Evolutionary conservation across 495 filamentous ascomycete genomes (phyloP).

Genomic region (Talaromyces nanjingensis): DNA sequence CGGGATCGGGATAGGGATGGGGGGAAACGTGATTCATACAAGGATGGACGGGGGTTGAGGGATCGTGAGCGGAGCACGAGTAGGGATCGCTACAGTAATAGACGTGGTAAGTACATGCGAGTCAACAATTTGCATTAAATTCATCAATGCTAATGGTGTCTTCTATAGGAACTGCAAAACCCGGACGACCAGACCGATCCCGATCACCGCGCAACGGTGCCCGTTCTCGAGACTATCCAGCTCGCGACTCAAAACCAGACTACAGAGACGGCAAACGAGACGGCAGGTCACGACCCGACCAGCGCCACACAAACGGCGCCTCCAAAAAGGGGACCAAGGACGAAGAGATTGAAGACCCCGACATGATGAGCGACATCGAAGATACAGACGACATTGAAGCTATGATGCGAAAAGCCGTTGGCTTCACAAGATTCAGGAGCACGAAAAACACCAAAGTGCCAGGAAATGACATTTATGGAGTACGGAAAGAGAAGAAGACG

Average conservation of each 20-base stretch:
- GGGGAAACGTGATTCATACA: slow-evolving; percentile 30
- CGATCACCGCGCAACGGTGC: slow-evolving; percentile 41
- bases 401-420: slow-evolving; percentile 78
- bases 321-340: slow-evolving; percentile 17
- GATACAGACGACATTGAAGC: slow-evolving; percentile 61
- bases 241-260: slow-evolving; percentile 26
- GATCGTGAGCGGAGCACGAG: slow-evolving; percentile 41
- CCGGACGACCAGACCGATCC: slow-evolving; percentile 36
- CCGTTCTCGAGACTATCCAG: slow-evolving; percentile 30
- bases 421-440: slow-evolving; percentile 74
- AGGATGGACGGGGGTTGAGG: slow-evolving; percentile 29
- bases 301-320: slow-evolving; percentile 20
- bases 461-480: slow-evolving; percentile 78
- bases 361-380: slow-evolving; percentile 43
- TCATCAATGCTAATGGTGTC: slow-evolving; percentile 4
- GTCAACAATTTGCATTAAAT: background rate
- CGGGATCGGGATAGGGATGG: slow-evolving; percentile 18
- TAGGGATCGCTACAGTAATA: slow-evolving; percentile 36
- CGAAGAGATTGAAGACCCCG: slow-evolving; percentile 34
- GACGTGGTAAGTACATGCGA: slow-evolving; percentile 27
- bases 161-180: slow-evolving; percentile 26
- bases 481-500: slow-evolving; percentile 90
- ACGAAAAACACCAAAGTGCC: slow-evolving; percentile 88
- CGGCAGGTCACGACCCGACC: slow-evolving; percentile 16
- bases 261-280: slow-evolving; percentile 30